Base-by-base conservation (phyloP, 139 green algal genomes). In the Ulvella scutata region DNA sequence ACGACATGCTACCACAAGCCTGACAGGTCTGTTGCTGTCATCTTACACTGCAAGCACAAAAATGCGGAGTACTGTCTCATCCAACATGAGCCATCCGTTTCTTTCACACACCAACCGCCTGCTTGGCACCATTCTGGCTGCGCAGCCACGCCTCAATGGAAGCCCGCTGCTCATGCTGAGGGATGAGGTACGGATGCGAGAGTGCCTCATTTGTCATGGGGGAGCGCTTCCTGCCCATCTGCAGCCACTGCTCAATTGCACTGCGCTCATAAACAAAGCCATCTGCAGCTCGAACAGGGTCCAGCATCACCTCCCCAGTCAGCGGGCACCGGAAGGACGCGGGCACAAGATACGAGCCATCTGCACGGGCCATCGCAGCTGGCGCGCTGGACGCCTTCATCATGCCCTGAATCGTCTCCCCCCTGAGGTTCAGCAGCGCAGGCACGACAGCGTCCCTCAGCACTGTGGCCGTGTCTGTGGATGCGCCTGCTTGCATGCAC, bases 271-370 rank as follows among this genome's bases (percentile, higher is more conserved):
- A 84, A 21, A 75, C 76, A 43, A 72, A 85, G 31, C 80, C 80
- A 74, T 86, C 82, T 26, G 79, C 82, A 9, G 82, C 82, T 10
- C 84, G 44, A 28, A 86, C 82, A 4, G 82, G 82, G 35, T 82
- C 78, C 7, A 38, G 2, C 82, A 85, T 79, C 10, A 78, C 51
- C 62, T 85, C 80, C n/a, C 51, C 51, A 31, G 51, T 67, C 51
- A 67, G 17, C 6, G 51, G 51, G 20, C 51, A 67, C 51, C 51
- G 31, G 51, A n/a, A 67, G 9, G 13, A 67, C 20, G 40, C 40
- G 40, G 51, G 51, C 13, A 29, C 51, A 23, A 67, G 31, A 26
- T 34, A 67, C n/a, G n/a, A 36, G 51, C 51, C 51, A 67, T 67
- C 51, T 13, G 51, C 51, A 26, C 51, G 51, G n/a, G 31, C 6